A percentile compares a stretch with the other conserved stretches of the same genome.
Evolutionary conservation across 805 yeast genomes (phyloP).

Genomic region (Cyberlindnera maclurae): DNA sequence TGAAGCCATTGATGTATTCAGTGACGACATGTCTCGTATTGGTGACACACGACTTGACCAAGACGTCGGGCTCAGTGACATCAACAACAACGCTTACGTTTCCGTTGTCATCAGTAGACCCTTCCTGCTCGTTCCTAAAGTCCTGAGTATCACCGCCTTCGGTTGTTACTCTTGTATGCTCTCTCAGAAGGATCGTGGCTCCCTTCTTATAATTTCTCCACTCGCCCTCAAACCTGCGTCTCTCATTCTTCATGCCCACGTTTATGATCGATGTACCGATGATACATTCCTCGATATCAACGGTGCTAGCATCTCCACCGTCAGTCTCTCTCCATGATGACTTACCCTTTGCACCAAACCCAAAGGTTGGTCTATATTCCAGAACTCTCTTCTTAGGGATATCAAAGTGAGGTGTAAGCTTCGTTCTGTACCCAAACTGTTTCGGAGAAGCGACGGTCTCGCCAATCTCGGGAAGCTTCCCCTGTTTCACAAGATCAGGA

Average conservation of each 20-base stretch:
- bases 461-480: constrained; percentile 51
- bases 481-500: constrained; percentile 37
- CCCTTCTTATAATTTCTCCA: constrained; percentile 56
- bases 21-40: constrained; percentile 71
- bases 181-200: constrained; percentile 81
- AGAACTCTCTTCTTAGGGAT: constrained; percentile 49
- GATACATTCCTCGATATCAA: constrained; percentile 91
- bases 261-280: constrained; percentile 82
- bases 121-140: constrained; percentile 32
- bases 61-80: constrained; percentile 20
- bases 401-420: constrained; percentile 92
- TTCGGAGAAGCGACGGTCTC: constrained; percentile 72
- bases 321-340: constrained; percentile 53
- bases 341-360: constrained; percentile 83
- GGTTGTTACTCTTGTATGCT: constrained; percentile 45
- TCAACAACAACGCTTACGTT: constrained; percentile 32
- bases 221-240: constrained; percentile 43
- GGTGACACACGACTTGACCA: constrained; percentile 69
- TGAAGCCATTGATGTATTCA: constrained; percentile 66
- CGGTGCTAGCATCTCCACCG: constrained; percentile 57
- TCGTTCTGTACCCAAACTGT: constrained; percentile 75
- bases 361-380: constrained; percentile 58
- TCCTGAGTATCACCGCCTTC: constrained; percentile 21
- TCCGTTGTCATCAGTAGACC: constrained; percentile 35
- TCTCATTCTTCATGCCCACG: constrained; percentile 63